Evolutionary conservation across 139 green algal genomes (phyloP), one percentile per base, ranked within the genome.

Genomic region (Chlorella ohadii): DNA sequence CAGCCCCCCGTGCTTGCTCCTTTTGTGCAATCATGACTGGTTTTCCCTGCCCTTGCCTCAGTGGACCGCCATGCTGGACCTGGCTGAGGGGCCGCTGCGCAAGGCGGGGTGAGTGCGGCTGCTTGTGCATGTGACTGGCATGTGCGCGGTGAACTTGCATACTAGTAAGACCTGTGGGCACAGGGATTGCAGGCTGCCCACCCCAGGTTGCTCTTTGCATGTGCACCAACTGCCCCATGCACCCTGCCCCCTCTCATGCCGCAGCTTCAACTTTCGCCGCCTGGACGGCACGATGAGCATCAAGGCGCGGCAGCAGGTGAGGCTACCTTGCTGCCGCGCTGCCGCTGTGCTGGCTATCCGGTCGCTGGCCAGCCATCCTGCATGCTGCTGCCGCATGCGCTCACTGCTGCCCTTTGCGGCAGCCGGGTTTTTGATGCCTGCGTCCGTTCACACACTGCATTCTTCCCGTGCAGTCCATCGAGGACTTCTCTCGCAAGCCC

Each of bases 31-130:
- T 9, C 44, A 6, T 51, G 44, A 6, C 44, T 59, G 51, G 3
- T 23, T 13, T 59, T 9, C 51, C 15, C 2, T 22, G 9, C 51
- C 51, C 51, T 13, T 59, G 51, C 51, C 51, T 9, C 51, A 99
- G 89, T 99, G 95, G 95, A 98, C 94, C 2, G 72, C 83, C 84
- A 97, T 98, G 94, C 84, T 99, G 44, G 93, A 99, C 82, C 87
- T 99, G 67, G 64, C 98, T 66, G 94, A 98, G 87, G 79, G 84
- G n/a, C 88, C 89, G 15, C 87, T 98, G 57, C 68, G 85, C 13
- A 78, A 78, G 9, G 82, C 83, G 25, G 82, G 84, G 79, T 93
- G 80, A 71, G 80, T 38, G 70, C 70, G 25, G 38, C 70, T 9
- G n/a, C n/a, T n/a, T n/a, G n/a, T n/a, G n/a, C n/a, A n/a, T n/a